These are phyloP conservation scores for Penicillium fimorum DNA, from an alignment of 495 filamentous ascomycete genomes.

Conservation along the genomic window DNA sequence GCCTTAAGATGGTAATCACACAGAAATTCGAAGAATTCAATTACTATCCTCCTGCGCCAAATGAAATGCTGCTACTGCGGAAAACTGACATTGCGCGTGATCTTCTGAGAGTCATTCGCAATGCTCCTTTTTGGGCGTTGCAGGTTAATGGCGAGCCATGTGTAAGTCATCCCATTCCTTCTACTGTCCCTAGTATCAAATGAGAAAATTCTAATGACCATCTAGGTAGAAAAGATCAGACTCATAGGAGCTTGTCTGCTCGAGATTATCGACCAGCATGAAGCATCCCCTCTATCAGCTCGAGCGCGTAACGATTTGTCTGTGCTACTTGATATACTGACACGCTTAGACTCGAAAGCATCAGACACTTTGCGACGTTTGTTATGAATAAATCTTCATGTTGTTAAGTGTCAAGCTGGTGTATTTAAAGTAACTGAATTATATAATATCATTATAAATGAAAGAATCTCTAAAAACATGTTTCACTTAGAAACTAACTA, in stretches of 20 bases:
- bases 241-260: slow-evolving; percentile 30
- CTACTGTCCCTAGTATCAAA: background rate
- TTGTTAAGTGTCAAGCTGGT: no score
- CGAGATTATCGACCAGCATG: slow-evolving; percentile 29
- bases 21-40: slow-evolving; percentile 29
- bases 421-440: no score
- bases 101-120: slow-evolving; percentile 21
- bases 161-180: slow-evolving; percentile 8
- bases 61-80: slow-evolving; percentile 20
- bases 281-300: slow-evolving; percentile 18
- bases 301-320: slow-evolving; percentile 23
- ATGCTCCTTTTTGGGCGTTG: slow-evolving; percentile 23
- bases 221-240: slow-evolving; percentile 32
- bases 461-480: no score
- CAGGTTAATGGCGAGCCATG: slow-evolving; percentile 27
- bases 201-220: slow-evolving; percentile 11
- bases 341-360: slow-evolving; percentile 24
- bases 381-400: slow-evolving; percentile 1
- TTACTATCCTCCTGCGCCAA: slow-evolving; percentile 10
- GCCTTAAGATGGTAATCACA: slow-evolving; percentile 27
- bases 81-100: slow-evolving; percentile 26
- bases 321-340: slow-evolving; percentile 25
- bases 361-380: slow-evolving; percentile 24
- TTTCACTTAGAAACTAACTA: no score
- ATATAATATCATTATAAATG: no score